Conservation (phyloP, 2,329 filamentous ascomycete species). For the Stagonosporopsis rhizophila region DNA sequence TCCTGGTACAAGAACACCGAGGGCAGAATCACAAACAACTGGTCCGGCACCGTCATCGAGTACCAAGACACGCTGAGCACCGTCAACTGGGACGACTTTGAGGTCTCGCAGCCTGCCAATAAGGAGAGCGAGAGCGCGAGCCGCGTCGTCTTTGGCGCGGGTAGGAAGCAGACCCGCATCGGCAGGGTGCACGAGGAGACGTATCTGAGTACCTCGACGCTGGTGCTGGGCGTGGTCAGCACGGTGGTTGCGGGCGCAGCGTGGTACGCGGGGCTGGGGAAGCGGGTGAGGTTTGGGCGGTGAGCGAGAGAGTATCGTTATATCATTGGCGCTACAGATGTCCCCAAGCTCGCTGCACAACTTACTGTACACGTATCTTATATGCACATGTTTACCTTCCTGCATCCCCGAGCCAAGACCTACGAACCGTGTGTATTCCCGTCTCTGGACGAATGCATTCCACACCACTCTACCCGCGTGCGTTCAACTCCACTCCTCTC, state of each 20-base stretch:
- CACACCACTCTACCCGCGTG: no score
- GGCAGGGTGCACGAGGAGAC: conserved; percentile 57
- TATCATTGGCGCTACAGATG: no score
- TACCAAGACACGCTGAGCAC: conserved; percentile 59
- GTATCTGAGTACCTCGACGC: conserved; percentile 47
- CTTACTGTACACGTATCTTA: no score
- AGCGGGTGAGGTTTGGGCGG: conserved; percentile 18
- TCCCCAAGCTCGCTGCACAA: no score
- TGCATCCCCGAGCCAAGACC: no score
- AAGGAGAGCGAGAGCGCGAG: conserved; percentile 31
- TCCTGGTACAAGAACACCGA: conserved; percentile 65
- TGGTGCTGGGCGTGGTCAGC: conserved; percentile 48
- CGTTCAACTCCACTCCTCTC: no score
- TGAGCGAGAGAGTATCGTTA: not conserved
- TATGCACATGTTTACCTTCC: no score
- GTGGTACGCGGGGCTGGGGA: conserved; percentile 26
- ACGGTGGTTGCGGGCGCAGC: conserved; percentile 45
- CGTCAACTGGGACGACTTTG: conserved; percentile 57
- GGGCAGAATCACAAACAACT: conserved; percentile 65
- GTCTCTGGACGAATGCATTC: no score
- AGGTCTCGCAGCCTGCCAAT: conserved; percentile 36
- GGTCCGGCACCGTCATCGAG: conserved; percentile 60
- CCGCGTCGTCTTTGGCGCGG: conserved; percentile 41
- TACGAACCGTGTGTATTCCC: no score
- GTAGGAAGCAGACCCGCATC: conserved; percentile 47